These are phyloP conservation scores for Colletotrichum paranaense DNA, from an alignment of 2,329 filamentous ascomycete species.

Conservation along the genomic window DNA sequence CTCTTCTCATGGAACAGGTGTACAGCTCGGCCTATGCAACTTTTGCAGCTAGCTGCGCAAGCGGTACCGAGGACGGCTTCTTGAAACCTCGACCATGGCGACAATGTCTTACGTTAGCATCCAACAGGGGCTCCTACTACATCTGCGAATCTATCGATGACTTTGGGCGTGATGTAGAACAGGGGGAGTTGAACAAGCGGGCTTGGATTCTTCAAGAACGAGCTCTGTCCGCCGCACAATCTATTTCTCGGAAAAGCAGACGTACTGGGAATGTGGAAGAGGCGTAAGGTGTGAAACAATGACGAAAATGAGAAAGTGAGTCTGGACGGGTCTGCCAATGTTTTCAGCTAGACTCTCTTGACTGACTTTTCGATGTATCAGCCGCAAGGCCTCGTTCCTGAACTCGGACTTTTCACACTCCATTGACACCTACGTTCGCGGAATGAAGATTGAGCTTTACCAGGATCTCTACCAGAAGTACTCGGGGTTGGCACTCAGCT, in stretches of 20 bases:
- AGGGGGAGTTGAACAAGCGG: conserved; percentile 44
- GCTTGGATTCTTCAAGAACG: conserved; percentile 55
- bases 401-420: conserved; percentile 1
- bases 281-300: conserved; percentile 49
- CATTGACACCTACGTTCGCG: not conserved
- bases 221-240: conserved; percentile 49
- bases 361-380: not conserved
- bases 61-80: not conserved
- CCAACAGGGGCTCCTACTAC: not conserved
- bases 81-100: not conserved
- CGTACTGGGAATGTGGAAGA: conserved; percentile 51
- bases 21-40: conserved; percentile 5
- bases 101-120: not conserved
- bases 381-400: conserved; percentile 2
- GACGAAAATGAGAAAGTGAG: conserved; percentile 47
- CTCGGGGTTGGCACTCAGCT: not conserved
- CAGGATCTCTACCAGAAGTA: conserved; percentile 11
- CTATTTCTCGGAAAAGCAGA: conserved; percentile 48
- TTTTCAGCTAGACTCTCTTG: not conserved
- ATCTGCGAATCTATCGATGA: conserved; percentile 46
- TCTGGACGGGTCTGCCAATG: conserved; percentile 41
- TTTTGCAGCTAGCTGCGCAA: conserved; percentile 9
- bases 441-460: conserved; percentile 6
- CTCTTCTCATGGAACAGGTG: conserved; percentile 20
- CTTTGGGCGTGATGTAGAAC: conserved; percentile 45